These are phyloP conservation scores for Poa pratensis DNA, from an alignment of 176 grass and related monocot species.

Conservation along the genomic window DNA sequence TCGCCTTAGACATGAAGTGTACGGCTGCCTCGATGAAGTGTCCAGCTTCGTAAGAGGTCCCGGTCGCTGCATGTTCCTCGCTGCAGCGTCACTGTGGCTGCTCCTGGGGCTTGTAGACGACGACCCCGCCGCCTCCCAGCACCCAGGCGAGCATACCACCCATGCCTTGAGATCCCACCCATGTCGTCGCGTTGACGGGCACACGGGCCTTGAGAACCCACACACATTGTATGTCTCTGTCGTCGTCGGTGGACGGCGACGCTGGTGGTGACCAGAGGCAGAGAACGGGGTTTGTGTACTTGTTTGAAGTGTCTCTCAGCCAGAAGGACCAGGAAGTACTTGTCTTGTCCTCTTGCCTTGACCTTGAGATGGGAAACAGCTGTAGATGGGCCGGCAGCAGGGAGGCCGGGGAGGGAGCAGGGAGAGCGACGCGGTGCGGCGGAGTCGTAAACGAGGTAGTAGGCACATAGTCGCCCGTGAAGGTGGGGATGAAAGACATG, in stretches of 20 bases:
- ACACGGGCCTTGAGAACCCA: background rate
- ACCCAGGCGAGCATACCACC: too few species aligned
- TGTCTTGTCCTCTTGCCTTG: background rate
- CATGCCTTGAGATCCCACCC: too few species aligned
- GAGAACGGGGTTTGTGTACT: background rate
- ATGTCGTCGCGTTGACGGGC: too few species aligned
- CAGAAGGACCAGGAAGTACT: background rate
- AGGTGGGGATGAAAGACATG: background rate
- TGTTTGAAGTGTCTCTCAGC: background rate
- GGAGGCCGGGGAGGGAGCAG: background rate
- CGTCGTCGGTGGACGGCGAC: background rate
- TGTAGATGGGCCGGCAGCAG: background rate
- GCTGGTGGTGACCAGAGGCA: background rate
- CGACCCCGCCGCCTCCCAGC: too few species aligned
- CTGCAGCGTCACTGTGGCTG: too few species aligned
- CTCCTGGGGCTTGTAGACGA: too few species aligned
- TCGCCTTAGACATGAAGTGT: too few species aligned
- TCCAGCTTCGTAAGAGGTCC: too few species aligned
- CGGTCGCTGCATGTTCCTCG: too few species aligned
- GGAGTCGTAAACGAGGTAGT: background rate
- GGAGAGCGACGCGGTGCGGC: background rate
- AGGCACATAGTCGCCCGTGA: background rate
- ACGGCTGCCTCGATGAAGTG: too few species aligned
- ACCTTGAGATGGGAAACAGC: too few species aligned
- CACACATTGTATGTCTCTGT: background rate